Evolutionary conservation across 208 protist species (phyloP), one percentile per base, ranked within the genome.

Genomic region (Wallacemonas sp.): DNA sequence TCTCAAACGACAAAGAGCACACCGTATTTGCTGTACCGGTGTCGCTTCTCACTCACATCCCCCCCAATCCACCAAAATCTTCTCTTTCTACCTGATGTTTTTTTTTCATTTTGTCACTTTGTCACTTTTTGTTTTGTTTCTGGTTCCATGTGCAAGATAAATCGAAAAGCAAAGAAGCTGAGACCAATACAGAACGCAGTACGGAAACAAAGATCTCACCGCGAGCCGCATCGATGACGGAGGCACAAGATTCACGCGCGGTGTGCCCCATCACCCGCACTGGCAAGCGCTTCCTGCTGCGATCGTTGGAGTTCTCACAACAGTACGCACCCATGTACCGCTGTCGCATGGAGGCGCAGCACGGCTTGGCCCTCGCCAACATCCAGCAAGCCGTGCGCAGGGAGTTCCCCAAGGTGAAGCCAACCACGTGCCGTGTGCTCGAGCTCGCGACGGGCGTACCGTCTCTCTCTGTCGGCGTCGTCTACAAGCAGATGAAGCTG

Each of bases 401-500:
- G 41, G 36, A 80, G 17, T 44, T 34, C 19, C 39, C 19, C 14
- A 46, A 12, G 30, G 63, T 65, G 54, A 52, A 9, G 16, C 1
- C 32, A 4, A 39, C 43, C 27, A 56, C 64, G 0, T 39, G 47
- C 36, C 57, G 88, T 41, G 72, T 94, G 29, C 76, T 96, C 27
- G 84, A 94, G 41, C 72, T 96, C 55, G 39, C 52, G n/a, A 69
- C 74, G 16, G 85, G 81, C 4, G 70, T 78, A 29, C 78, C 83
- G 0, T 71, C 83, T 14, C 5, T 94, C 9, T 91, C 76, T 41
- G 83, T 92, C 1, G 93, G 93, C 2, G 83, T 95, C 6, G 41
- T 94, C 16, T 97, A 94, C 76, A 97, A 96, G 78, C 79, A 94
- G 29, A 94, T 95, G 93, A 89, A 86, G 48, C 64, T 92, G 29